Conservation (phyloP, 2,329 filamentous ascomycete genomes). For the Fusarium sp. region DNA sequence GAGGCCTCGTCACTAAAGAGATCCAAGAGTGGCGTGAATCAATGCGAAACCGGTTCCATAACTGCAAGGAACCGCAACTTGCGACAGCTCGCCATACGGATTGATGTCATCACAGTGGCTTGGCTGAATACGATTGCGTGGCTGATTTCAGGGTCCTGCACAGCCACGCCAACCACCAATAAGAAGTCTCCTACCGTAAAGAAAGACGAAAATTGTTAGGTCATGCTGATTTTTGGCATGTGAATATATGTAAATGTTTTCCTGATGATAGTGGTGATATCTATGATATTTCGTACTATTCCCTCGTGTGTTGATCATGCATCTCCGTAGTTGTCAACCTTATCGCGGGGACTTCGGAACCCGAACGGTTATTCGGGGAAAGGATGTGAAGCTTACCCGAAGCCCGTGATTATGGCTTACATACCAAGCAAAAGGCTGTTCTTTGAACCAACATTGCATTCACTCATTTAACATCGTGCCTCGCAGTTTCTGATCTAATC, state of each 20-base stretch:
- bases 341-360: slow-evolving; percentile 23
- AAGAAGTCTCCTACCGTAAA: slow-evolving; percentile 2
- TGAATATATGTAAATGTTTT: slow-evolving; percentile 8
- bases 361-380: slow-evolving; percentile 28
- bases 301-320: neutral
- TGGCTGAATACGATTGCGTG: slow-evolving; percentile 35
- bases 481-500: neutral
- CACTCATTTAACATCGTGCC: neutral
- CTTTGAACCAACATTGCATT: slow-evolving; percentile 6
- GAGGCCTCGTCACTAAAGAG: slow-evolving; percentile 43
- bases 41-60: slow-evolving; percentile 41
- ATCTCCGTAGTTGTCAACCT: neutral
- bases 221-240: neutral
- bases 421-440: slow-evolving; percentile 9
- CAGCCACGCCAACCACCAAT: slow-evolving; percentile 37
- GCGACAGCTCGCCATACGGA: slow-evolving; percentile 22
- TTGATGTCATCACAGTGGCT: slow-evolving; percentile 49
- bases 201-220: slow-evolving; percentile 6
- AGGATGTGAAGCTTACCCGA: slow-evolving; percentile 30
- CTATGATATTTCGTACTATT: neutral
- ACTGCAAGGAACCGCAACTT: slow-evolving; percentile 15
- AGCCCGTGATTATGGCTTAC: slow-evolving; percentile 15
- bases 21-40: slow-evolving; percentile 27
- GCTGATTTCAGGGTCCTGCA: slow-evolving; percentile 38
- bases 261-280: neutral